These are phyloP conservation scores for Fusarium torreyae DNA, from an alignment of 2,329 filamentous ascomycete species.

Conservation along the genomic window DNA sequence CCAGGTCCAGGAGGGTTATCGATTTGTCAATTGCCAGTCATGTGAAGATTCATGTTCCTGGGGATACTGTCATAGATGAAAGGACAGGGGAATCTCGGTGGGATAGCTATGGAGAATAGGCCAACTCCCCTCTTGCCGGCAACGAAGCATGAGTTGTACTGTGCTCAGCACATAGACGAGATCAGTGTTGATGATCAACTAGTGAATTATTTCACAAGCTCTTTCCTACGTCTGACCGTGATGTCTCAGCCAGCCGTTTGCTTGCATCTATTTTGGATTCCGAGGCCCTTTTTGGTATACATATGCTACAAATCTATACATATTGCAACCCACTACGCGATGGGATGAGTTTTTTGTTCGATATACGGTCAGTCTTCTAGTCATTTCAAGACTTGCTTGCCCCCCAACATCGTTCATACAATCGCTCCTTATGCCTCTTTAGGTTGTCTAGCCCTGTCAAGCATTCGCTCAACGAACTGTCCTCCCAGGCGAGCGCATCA, in stretches of 20 bases:
- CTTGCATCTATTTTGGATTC: constrained; percentile 13
- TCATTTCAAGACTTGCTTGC: constrained; percentile 12
- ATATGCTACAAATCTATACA: constrained; percentile 35
- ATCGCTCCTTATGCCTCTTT: constrained; percentile 61
- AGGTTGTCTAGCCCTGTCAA: constrained; percentile 73
- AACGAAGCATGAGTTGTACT: constrained; percentile 18
- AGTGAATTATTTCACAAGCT: constrained; percentile 8
- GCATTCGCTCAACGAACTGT: constrained; percentile 70
- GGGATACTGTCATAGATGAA: constrained; percentile 28
- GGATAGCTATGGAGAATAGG: constrained; percentile 8
- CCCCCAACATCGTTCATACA: constrained; percentile 55
- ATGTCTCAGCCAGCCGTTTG: neutral
- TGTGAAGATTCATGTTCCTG: constrained; percentile 7
- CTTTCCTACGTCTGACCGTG: neutral
- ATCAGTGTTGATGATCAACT: constrained; percentile 20
- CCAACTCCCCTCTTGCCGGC: constrained; percentile 29
- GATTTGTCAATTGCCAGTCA: constrained; percentile 13
- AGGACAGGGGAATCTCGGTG: neutral
- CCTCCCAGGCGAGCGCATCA: constrained; percentile 73
- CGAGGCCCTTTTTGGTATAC: constrained; percentile 18
- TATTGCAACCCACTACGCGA: neutral
- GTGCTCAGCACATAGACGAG: constrained; percentile 37
- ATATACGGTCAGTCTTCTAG: neutral
- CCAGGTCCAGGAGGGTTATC: neutral
- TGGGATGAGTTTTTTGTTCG: neutral